A percentile compares a stretch with the other conserved stretches of the same genome.
phyloP scores from a whole-genome alignment of 306 rosid species.

The Lablab purpureus region DNA sequence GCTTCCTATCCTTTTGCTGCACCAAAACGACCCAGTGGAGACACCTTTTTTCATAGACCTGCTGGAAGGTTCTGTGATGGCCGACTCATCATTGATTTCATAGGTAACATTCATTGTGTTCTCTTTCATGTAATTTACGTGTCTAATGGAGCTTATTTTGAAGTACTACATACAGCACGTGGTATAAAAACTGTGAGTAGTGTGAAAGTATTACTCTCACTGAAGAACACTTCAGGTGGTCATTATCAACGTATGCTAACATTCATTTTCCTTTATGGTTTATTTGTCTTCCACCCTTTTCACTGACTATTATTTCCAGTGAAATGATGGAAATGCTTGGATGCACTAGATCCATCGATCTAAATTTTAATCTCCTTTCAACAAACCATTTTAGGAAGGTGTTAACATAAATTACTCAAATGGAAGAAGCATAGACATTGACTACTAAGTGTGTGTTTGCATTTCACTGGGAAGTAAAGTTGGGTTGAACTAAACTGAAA shows the following conservation, averaged over 20 bases:
- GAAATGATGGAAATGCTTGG: neutral
- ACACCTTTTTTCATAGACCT: conserved; percentile 56
- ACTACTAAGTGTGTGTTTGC: too few relatives aligned
- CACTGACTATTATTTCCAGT: neutral
- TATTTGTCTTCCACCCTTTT: neutral
- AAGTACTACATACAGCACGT: neutral
- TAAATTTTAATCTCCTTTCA: neutral
- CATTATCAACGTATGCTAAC: neutral
- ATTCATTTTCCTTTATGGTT: neutral
- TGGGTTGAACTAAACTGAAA: too few relatives aligned
- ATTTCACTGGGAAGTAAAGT: too few relatives aligned
- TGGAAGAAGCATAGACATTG: neutral
- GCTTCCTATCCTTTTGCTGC: conserved; percentile 11
- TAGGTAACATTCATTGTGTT: conserved; percentile 34
- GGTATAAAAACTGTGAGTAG: neutral
- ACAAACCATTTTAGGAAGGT: neutral
- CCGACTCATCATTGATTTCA: conserved; percentile 57
- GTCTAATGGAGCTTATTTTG: neutral
- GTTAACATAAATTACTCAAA: neutral
- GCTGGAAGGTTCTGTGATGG: conserved; percentile 57
- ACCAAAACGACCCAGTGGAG: conserved; percentile 51
- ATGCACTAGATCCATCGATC: neutral
- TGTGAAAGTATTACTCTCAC: neutral
- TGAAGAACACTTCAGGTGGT: neutral
- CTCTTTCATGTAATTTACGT: neutral